Percentiles rank a stretch among this genome's conserved stretches.
These are phyloP conservation scores for Kwoniella heveanensis DNA, from an alignment of 768 basidiomycete species.

Conservation along the genomic window DNA sequence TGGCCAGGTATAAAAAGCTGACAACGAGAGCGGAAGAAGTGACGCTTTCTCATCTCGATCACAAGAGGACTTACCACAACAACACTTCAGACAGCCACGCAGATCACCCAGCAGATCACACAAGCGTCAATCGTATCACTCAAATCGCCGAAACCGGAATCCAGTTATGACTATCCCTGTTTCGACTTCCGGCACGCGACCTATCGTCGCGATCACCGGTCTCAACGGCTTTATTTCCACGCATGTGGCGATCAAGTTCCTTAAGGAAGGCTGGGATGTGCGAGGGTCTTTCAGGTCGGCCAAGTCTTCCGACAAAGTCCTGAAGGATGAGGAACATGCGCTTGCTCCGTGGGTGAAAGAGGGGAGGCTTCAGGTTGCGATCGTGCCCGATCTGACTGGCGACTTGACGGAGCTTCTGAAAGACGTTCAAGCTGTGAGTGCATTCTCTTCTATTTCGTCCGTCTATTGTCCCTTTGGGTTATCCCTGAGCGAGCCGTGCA, in stretches of 20 bases:
- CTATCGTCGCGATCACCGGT: constrained; percentile 37
- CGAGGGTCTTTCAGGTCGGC: constrained; percentile 36
- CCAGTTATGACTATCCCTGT: not conserved
- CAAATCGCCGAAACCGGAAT: no score
- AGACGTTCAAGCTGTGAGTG: constrained; percentile 28
- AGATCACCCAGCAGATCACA: no score
- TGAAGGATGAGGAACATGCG: constrained; percentile 6
- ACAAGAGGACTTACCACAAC: no score
- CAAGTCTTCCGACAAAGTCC: constrained; percentile 30
- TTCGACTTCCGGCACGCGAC: not conserved
- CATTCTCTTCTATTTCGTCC: not conserved
- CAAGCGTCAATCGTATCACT: no score
- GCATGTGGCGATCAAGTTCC: constrained; percentile 35
- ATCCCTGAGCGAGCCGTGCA: no score
- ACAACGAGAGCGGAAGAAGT: no score
- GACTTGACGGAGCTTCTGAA: constrained; percentile 33
- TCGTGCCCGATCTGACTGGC: constrained; percentile 34
- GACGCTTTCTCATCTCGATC: no score
- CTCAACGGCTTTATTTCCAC: constrained; percentile 37
- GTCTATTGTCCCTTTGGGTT: no score
- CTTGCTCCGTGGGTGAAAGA: constrained; percentile 10
- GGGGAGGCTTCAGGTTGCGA: constrained; percentile 22
- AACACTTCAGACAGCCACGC: no score
- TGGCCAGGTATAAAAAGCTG: no score
- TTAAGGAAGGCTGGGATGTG: constrained; percentile 37